Percentiles rank a stretch among this genome's conserved stretches.
phyloP scores from a whole-genome alignment of 148 eudicot species.

The Fagopyrum esculentum region DNA sequence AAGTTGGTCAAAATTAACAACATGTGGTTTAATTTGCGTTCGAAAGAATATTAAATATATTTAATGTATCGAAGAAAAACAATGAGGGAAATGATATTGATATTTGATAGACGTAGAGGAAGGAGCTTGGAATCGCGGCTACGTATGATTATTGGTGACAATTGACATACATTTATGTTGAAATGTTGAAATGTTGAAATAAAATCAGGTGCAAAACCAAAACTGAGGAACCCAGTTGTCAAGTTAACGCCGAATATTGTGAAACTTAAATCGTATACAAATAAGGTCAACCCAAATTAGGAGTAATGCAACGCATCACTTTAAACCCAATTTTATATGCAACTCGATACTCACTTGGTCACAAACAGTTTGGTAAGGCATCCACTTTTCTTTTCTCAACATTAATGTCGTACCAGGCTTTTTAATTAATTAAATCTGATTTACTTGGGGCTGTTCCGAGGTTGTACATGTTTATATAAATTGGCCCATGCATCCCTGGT shows the following conservation, averaged over 20 bases:
- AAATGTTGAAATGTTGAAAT: neutral
- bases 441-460: too few species aligned
- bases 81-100: neutral
- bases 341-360: neutral
- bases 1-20: neutral
- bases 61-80: neutral
- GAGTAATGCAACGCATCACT: neutral
- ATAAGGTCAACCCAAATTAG: neutral
- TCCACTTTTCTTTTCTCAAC: neutral
- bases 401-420: too few species aligned
- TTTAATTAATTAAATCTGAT: too few species aligned
- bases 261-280: neutral
- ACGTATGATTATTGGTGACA: neutral
- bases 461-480: too few species aligned
- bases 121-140: neutral
- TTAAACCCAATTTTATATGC: neutral
- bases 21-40: neutral
- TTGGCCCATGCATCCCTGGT: too few species aligned
- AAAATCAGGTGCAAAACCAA: slow-evolving; percentile 1
- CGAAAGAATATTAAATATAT: neutral
- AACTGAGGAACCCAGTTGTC: neutral
- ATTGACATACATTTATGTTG: neutral
- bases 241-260: neutral
- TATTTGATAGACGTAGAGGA: neutral
- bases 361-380: neutral